These are phyloP conservation scores for Zostera marina DNA, from an alignment of 116 monocot genomes.

Conservation along the genomic window DNA sequence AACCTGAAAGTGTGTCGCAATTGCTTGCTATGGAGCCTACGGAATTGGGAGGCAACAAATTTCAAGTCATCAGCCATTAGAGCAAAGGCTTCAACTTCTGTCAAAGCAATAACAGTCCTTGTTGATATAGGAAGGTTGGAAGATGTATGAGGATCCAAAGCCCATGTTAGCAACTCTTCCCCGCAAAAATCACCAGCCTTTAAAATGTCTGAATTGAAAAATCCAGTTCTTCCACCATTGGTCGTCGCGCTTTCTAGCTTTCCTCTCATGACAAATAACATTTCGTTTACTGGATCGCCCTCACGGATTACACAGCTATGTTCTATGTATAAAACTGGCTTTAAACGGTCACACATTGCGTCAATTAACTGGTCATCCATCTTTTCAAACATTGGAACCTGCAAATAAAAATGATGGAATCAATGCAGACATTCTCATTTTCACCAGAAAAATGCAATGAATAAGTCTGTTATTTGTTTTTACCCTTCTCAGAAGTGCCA, in stretches of 20 bases:
- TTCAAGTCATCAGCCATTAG: constrained; percentile 41
- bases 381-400: constrained; percentile 75
- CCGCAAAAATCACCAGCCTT: constrained; percentile 74
- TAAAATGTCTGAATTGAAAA: constrained; percentile 47
- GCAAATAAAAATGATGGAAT: constrained; percentile 1
- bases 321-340: constrained; percentile 51
- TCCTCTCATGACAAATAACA: constrained; percentile 74
- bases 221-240: constrained; percentile 68
- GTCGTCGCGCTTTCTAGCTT: constrained; percentile 51
- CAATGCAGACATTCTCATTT: neutral
- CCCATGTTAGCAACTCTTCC: constrained; percentile 68
- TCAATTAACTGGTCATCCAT: constrained; percentile 74
- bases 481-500: constrained; percentile 74
- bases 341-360: constrained; percentile 65
- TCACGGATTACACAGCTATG: constrained; percentile 41
- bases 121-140: constrained; percentile 54
- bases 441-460: neutral
- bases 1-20: constrained; percentile 57
- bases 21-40: constrained; percentile 62
- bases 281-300: constrained; percentile 60
- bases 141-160: constrained; percentile 41
- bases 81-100: constrained; percentile 52
- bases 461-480: neutral
- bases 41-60: constrained; percentile 56
- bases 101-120: constrained; percentile 39